Percentiles rank a stretch among this genome's conserved stretches.
Evolutionary conservation across 495 filamentous ascomycete species (phyloP).

Genomic region (Peziza echinospora): DNA sequence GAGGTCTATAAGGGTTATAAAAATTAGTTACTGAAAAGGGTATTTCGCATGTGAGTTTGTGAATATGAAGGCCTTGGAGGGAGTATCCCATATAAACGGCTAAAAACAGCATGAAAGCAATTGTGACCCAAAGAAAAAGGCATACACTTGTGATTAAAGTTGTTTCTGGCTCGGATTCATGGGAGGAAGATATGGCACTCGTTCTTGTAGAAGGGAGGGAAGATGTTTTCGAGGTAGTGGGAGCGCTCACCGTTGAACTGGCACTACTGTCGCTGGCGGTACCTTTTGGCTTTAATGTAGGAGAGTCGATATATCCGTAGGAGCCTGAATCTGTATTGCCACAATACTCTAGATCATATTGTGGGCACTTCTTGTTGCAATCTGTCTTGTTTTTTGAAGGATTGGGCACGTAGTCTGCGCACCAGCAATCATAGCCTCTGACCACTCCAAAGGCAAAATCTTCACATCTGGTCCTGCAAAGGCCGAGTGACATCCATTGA

Average conservation of each 20-base stretch:
- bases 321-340: conserved; percentile 31
- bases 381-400: conserved; percentile 22
- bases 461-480: conserved; percentile 34
- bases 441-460: conserved; percentile 47
- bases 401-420: conserved; percentile 44
- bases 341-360: conserved; percentile 42
- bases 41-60: too few species aligned
- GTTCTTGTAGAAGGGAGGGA: background rate
- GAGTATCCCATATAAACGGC: too few species aligned
- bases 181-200: background rate
- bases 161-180: background rate
- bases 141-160: background rate
- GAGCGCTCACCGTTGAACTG: background rate
- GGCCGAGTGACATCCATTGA: conserved; percentile 21
- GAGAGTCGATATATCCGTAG: conserved; percentile 35
- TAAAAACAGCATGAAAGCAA: too few species aligned
- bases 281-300: background rate
- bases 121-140: background rate
- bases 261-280: background rate
- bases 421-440: conserved; percentile 48
- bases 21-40: too few species aligned
- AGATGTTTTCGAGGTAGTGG: background rate
- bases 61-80: too few species aligned
- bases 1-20: too few species aligned
- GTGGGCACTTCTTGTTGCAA: conserved; percentile 41